Base-by-base conservation (phyloP, 164 flowering plant species). In the Amborella trichopoda region DNA sequence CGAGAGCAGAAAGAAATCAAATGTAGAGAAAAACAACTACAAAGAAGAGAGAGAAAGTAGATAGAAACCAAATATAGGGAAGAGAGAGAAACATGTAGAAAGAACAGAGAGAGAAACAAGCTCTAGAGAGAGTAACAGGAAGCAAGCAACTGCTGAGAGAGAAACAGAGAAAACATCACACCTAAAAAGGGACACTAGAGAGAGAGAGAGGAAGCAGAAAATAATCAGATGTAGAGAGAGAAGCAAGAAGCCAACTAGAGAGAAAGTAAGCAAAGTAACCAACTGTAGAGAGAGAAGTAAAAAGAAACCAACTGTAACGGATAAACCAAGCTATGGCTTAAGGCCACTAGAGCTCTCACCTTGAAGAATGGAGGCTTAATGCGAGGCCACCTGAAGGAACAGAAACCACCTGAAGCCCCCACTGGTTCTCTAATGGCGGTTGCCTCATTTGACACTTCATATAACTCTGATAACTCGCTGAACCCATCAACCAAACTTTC, bases 371-470 rank as follows among this genome's bases (percentile, higher is more conserved):
- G 48, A 87, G 94, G 68, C 79, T 81, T 59, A 81, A 66, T 28
- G 72, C 85, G 54, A 83, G 77, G 27, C 83, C 83, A 63, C 75
- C 75, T 13, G 82, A 70, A 25, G 88, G 96, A 59, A 83, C 72
- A 57, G 80, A 63, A 54, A 88, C 80, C 54, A 84, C 73, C 63
- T 88, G 94, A 39, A 89, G 84, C 56, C 53, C 50, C 95, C 97
- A 89, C 53, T 72, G 79, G 25, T 50, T 42, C 62, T 84, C 89
- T 46, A 89, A 71, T 23, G 95, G 48, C 16, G 97, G 87, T 32
- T 74, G 79, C 55, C 68, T 78, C 73, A 71, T 74, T 50, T 78
- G 81, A 51, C 89, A 75, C 54, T 50, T 80, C 75, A 75, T 76
- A 48, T 74, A 80, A 23, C 90, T 85, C 25, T 84, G 83, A 22